Evolutionary conservation across 2,329 filamentous ascomycete genomes (phyloP), one percentile per base, ranked within the genome.

Genomic region (Curvularia sp.): DNA sequence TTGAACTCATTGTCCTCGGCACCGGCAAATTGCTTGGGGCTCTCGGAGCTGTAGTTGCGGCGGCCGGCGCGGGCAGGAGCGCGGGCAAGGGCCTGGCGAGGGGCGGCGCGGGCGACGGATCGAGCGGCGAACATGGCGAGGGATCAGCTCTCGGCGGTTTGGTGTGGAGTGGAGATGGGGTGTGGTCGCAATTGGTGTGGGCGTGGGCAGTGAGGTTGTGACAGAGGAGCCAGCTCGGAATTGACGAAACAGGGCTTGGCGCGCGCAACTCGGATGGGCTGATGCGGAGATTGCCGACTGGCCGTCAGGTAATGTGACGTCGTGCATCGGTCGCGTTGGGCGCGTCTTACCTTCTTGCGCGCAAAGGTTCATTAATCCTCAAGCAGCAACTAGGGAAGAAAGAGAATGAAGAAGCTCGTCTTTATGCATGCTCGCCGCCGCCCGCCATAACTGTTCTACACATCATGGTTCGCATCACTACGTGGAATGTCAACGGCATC

Each of bases 1-100:
- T 96, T 89, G 86, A 98, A 99, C 75, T 88, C 87, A 82, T 96
- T 98, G 83, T 97, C 91, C 78, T 84, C 83, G 57, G 84, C 77
- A 73, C 89, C 87, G 46, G 78, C 73, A 72, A 91, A 83, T 71
- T 79, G 80, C 71, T 83, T 82, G 66, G 79, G 74, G 64, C 81
- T 78, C 71, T 84, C 83, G 82, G 86, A 88, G 77, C 88, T 89
- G 73, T 92, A 84, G 72, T 89, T 89, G 79, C 90, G 88, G 63
- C 69, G 70, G 83, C 91, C 89, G 70, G 86, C 70, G 83, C 91
- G 89, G 70, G 86, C 69, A 64, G 81, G 78, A 51, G 80, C 80
- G 75, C 86, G 86, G 68, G 66, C 73, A 82, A 77, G 71, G 82
- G 86, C 79, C 79, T 88, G 65, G 59, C 74, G 89, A 82, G 87